Evolutionary conservation across 169 alveolate genomes (phyloP), one percentile per base, ranked within the genome.

Genomic region (Eimeria sp.): DNA sequence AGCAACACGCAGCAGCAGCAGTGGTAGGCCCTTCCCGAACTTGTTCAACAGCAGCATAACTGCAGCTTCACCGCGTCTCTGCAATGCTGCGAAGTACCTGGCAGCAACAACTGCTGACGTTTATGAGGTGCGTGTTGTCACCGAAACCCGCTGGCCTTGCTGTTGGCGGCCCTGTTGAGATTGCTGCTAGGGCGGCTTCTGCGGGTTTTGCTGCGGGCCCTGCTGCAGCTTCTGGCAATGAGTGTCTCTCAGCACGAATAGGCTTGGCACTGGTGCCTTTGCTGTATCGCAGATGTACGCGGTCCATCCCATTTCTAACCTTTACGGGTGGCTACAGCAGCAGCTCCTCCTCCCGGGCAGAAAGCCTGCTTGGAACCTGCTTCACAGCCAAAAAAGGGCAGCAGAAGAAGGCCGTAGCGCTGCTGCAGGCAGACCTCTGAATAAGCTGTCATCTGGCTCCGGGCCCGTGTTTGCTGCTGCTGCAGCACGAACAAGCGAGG

Each of bases 231-330:
- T 54, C 43, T 71, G 27, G 60, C 20, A 46, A 46, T 30, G 37
- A 74, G 16, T n/a, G 4, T 8, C 60, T 23, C 64, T 77, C 43
- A 49, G 40, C 14, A 46, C 6, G 49, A 37, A n/a, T 33, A 71
- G 16, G 13, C 46, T 49, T 43, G 87, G 43, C 64, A 20, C 20
- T 43, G 66, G 40, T 77, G 87, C 66, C 23, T 46, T 23, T 46
- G 62, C 87, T 49, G 58, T 77, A 25, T 9, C 56, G 90, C 90
- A 82, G 90, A 72, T 82, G 54, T 82, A 82, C 90, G 90, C 76
- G 8, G 52, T 56, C 74, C 90, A 82, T 56, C 90, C 90, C 72
- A 56, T 82, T 33, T 43, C 74, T 23, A 49, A 58, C 76, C 90
- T 82, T 30, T 82, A 82, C 74, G 49, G 56, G 54, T 37, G 90